phyloP scores from a whole-genome alignment of 225 moss, liverwort and hornwort genomes.

The Anthoceros angustus region DNA sequence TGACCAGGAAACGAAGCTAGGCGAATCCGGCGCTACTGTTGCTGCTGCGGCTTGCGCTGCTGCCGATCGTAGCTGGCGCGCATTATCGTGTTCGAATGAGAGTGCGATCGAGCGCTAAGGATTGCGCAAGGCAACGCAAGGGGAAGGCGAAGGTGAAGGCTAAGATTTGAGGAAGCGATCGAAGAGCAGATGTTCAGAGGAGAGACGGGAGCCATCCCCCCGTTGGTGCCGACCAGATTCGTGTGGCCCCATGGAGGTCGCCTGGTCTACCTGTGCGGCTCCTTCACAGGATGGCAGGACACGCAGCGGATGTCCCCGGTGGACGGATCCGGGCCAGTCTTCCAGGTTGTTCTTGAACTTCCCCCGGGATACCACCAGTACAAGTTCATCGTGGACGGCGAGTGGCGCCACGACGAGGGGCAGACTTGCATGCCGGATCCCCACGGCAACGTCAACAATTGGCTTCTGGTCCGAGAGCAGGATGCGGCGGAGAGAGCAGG shows the following conservation, averaged over 20 bases:
- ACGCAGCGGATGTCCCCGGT: slow-evolving; percentile 84
- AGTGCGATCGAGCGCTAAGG: not conserved
- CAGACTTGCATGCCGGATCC: slow-evolving; percentile 67
- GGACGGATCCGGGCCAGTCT: slow-evolving; percentile 82
- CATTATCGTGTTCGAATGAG: no score
- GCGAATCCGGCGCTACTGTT: no score
- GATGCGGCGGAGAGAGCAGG: slow-evolving; percentile 34
- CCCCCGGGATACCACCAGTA: slow-evolving; percentile 96
- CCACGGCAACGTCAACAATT: slow-evolving; percentile 87
- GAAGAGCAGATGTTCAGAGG: slow-evolving; percentile 69
- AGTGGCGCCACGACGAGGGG: slow-evolving; percentile 92
- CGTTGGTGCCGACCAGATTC: slow-evolving; percentile 85
- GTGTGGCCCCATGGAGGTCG: slow-evolving; percentile 93
- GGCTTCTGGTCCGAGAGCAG: slow-evolving; percentile 60
- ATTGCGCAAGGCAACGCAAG: not conserved
- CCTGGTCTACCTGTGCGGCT: slow-evolving; percentile 83
- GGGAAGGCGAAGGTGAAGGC: no score
- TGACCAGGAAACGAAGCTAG: no score
- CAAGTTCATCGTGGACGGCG: slow-evolving; percentile 93
- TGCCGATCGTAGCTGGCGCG: not conserved
- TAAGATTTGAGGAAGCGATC: no score
- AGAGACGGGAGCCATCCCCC: slow-evolving; percentile 30
- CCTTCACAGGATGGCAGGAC: slow-evolving; percentile 94
- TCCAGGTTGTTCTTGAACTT: slow-evolving; percentile 87
- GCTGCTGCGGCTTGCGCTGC: not conserved